Evolutionary conservation across 2,329 filamentous ascomycete species (phyloP).

Genomic region (Stemphylium lycopersici): DNA sequence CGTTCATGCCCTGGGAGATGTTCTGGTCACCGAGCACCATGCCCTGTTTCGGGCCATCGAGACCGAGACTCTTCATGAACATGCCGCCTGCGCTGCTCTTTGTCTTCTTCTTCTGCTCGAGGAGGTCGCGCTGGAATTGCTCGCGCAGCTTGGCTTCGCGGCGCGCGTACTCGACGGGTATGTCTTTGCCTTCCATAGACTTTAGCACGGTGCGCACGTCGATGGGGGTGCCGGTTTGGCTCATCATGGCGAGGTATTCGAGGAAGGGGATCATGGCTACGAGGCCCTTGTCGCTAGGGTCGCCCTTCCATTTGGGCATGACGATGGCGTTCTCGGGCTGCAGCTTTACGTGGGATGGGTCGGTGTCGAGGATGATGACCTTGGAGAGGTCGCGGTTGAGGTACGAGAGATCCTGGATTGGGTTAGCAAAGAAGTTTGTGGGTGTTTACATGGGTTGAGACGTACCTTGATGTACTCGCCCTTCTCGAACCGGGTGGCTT

Average conservation of each 20-base stretch:
- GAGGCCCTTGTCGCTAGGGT: slow-evolving; percentile 81
- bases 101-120: slow-evolving; percentile 68
- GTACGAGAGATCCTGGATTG: slow-evolving; percentile 83
- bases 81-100: slow-evolving; percentile 69
- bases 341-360: slow-evolving; percentile 77
- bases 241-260: slow-evolving; percentile 93
- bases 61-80: slow-evolving; percentile 74
- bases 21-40: slow-evolving; percentile 60
- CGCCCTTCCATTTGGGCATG: slow-evolving; percentile 86
- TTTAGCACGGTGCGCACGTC: slow-evolving; percentile 87
- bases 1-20: slow-evolving; percentile 76
- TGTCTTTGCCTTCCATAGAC: slow-evolving; percentile 87
- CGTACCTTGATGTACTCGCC: slow-evolving; percentile 93
- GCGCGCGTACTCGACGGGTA: slow-evolving; percentile 86
- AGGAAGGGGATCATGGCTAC: slow-evolving; percentile 93
- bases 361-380: slow-evolving; percentile 91
- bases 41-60: slow-evolving; percentile 68
- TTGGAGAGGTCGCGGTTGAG: slow-evolving; percentile 95
- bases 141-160: slow-evolving; percentile 85
- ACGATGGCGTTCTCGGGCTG: slow-evolving; percentile 98
- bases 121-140: slow-evolving; percentile 80
- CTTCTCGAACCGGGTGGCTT: slow-evolving; percentile 96
- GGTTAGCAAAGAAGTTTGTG: slow-evolving; percentile 16
- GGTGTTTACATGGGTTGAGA: background rate
- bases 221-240: slow-evolving; percentile 63